These are phyloP conservation scores for Cladophialophora carrionii DNA, from an alignment of 2,329 filamentous ascomycete species.

Conservation along the genomic window DNA sequence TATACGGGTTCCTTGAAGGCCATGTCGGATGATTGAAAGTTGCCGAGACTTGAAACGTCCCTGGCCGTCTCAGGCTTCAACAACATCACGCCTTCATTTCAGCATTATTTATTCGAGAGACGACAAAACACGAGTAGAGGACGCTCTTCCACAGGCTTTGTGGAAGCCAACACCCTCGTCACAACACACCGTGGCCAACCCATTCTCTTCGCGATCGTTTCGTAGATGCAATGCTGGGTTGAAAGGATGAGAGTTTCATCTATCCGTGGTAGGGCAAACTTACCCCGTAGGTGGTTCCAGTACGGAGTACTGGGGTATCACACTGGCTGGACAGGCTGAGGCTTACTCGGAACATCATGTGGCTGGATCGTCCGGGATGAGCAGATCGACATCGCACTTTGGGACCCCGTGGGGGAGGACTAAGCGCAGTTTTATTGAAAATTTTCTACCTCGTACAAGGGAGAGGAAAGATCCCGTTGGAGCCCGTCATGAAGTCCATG, in stretches of 20 bases:
- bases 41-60: too few relatives aligned
- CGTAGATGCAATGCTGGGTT: not conserved
- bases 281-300: too few relatives aligned
- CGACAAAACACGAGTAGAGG: not conserved
- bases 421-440: not conserved
- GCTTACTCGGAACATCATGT: not conserved
- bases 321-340: not conserved
- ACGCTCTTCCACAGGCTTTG: not conserved
- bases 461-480: not conserved
- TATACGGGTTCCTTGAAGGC: not conserved
- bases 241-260: not conserved
- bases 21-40: not conserved
- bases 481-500: not conserved
- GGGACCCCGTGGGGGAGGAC: not conserved
- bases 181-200: not conserved
- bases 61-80: too few relatives aligned
- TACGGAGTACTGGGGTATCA: not conserved
- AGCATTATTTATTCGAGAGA: not conserved
- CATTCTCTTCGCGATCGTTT: not conserved
- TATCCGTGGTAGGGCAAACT: not conserved
- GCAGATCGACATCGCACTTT: not conserved
- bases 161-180: not conserved
- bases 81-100: too few relatives aligned
- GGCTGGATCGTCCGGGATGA: not conserved
- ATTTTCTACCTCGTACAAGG: too few relatives aligned